A percentile compares a stretch with the other conserved stretches of the same genome.
phyloP scores from a whole-genome alignment of 2,329 filamentous ascomycete species.

The Drechslerella stenobrocha region DNA sequence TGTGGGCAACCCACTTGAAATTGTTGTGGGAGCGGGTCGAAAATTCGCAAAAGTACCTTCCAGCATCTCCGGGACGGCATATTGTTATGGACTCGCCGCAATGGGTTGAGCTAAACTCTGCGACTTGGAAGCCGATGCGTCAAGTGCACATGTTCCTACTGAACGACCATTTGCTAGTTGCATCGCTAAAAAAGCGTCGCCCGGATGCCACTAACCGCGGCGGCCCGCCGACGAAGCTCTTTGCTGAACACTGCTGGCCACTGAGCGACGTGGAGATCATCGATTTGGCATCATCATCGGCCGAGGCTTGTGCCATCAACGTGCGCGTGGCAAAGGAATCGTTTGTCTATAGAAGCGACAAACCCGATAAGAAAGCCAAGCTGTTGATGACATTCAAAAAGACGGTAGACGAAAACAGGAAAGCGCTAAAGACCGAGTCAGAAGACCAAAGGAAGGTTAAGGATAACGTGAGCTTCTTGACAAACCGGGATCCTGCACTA shows the following conservation, averaged over 20 bases:
- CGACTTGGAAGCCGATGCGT: conserved; percentile 89
- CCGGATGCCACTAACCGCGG: conserved; percentile 66
- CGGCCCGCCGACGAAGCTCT: conserved; percentile 71
- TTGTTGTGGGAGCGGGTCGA: conserved; percentile 96
- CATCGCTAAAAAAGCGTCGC: conserved; percentile 89
- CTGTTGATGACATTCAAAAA: conserved; percentile 89
- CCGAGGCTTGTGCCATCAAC: conserved; percentile 81
- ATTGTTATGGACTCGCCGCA: conserved; percentile 88
- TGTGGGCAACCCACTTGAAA: conserved; percentile 71
- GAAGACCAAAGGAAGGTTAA: conserved; percentile 81
- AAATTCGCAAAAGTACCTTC: conserved; percentile 93
- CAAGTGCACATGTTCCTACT: conserved; percentile 89
- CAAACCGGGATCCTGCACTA: conserved; percentile 73
- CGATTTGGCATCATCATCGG: conserved; percentile 67
- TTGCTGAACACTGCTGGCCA: conserved; percentile 93
- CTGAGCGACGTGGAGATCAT: conserved; percentile 90
- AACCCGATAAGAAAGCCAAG: conserved; percentile 77
- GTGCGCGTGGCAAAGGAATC: conserved; percentile 86
- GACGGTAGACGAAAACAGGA: conserved; percentile 86
- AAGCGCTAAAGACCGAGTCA: conserved; percentile 79
- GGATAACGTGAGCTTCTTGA: conserved; percentile 84
- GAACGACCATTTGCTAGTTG: conserved; percentile 91
- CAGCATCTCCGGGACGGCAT: conserved; percentile 85
- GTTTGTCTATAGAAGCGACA: conserved; percentile 91
- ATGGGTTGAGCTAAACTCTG: conserved; percentile 96